Evolutionary conservation across 2,329 filamentous ascomycete genomes (phyloP).

Genomic region (Diatrype stigma): DNA sequence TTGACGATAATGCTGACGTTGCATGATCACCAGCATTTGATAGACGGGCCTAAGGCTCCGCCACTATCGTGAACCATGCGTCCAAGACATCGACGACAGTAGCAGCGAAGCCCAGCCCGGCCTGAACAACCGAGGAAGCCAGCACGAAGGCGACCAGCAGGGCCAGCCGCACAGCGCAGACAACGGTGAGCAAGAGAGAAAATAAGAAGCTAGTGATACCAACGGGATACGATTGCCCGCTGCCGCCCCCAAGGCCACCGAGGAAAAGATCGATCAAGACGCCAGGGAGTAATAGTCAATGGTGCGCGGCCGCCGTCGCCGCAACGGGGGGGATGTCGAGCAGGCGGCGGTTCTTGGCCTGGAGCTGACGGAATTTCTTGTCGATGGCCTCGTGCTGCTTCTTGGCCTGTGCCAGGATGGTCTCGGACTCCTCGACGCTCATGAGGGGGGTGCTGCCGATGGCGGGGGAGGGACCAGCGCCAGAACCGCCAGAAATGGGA

Average conservation of each 20-base stretch:
- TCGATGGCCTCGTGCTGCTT: constrained; percentile 30
- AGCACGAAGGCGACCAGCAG: constrained; percentile 1
- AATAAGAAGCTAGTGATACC: no score
- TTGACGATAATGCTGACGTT: no score
- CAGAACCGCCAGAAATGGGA: constrained; percentile 8
- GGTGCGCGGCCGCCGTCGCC: no score
- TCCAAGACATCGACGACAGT: neutral
- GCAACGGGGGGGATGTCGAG: constrained; percentile 14
- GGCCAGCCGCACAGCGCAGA: constrained; percentile 12
- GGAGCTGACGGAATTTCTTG: constrained; percentile 29
- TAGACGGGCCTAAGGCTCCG: no score
- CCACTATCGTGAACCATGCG: neutral
- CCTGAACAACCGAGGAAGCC: neutral
- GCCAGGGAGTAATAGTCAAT: no score
- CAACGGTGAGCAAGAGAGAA: constrained; percentile 11
- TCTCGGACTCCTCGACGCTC: constrained; percentile 61
- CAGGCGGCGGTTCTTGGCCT: constrained; percentile 25
- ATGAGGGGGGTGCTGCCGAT: constrained; percentile 51
- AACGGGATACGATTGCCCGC: no score
- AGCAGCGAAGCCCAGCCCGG: neutral
- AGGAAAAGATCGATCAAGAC: constrained; percentile 1
- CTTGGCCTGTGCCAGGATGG: constrained; percentile 36
- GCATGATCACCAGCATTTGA: no score
- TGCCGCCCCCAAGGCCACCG: neutral
- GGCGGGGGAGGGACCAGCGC: constrained; percentile 26